Evolutionary conservation across 768 basidiomycete species (phyloP).

Genomic region (Phaeotremella skinneri): DNA sequence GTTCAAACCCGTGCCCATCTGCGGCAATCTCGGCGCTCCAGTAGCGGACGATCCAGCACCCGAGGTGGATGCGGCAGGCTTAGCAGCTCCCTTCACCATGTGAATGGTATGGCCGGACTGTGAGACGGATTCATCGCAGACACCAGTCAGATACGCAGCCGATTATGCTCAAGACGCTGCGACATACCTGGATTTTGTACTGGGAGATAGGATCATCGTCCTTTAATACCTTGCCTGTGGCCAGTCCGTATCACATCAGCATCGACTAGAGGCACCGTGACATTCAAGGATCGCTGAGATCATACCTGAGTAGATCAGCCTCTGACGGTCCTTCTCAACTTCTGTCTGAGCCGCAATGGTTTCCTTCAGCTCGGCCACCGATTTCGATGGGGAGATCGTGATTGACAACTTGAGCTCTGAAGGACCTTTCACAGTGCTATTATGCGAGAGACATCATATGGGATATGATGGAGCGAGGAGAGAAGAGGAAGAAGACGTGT

Average conservation of each 20-base stretch:
- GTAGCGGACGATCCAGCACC: slow-evolving; percentile 41
- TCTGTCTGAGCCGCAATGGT: slow-evolving; percentile 81
- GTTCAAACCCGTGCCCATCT: slow-evolving; percentile 89
- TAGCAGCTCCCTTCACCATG: slow-evolving; percentile 83
- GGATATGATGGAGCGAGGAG: neutral
- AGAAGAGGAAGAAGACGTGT: slow-evolving; percentile 3
- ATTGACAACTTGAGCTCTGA: slow-evolving; percentile 91
- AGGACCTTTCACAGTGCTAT: slow-evolving; percentile 60
- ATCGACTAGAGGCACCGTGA: neutral
- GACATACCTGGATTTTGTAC: slow-evolving; percentile 79
- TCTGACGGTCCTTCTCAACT: slow-evolving; percentile 79
- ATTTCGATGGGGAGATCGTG: slow-evolving; percentile 74
- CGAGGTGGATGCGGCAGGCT: slow-evolving; percentile 54
- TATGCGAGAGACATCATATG: neutral
- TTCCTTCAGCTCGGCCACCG: slow-evolving; percentile 84
- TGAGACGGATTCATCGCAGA: neutral
- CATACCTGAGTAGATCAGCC: slow-evolving; percentile 84
- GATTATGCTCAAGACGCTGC: neutral
- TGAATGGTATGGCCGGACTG: slow-evolving; percentile 72
- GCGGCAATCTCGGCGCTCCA: slow-evolving; percentile 55
- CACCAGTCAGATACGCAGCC: neutral
- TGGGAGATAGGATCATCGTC: slow-evolving; percentile 70
- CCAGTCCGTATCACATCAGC: neutral
- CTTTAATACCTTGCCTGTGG: slow-evolving; percentile 53
- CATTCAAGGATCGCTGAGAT: slow-evolving; percentile 2